Conservation (phyloP, 225 moss, liverwort and hornwort species). For the Pseudisothecium myosuroides region DNA sequence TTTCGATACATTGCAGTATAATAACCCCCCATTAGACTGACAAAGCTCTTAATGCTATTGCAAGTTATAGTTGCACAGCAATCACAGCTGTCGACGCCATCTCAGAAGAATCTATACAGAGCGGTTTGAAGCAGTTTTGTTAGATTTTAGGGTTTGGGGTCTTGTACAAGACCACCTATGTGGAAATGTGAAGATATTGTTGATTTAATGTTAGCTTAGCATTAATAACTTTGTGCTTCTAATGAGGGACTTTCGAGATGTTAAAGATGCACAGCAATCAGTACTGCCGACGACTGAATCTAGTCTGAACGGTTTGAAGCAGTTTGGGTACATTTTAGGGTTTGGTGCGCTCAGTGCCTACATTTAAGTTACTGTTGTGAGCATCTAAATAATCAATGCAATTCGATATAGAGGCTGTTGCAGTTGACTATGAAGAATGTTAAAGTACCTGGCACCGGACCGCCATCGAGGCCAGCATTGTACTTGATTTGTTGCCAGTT, state of each 20-base stretch:
- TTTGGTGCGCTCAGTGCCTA: neutral
- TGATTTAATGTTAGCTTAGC: neutral
- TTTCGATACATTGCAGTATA: neutral
- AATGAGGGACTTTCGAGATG: neutral
- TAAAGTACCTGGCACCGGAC: constrained; percentile 32
- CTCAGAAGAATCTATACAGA: neutral
- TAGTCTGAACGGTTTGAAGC: neutral
- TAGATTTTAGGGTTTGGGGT: neutral
- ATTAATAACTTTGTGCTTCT: neutral
- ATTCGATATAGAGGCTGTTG: neutral
- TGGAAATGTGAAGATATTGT: neutral
- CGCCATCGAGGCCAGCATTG: constrained; percentile 57
- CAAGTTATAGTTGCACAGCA: neutral
- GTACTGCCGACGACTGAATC: neutral
- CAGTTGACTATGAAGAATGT: neutral
- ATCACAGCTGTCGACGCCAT: neutral
- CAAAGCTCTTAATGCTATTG: neutral
- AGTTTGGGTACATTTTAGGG: neutral
- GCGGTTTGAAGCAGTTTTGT: neutral
- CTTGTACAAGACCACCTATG: neutral
- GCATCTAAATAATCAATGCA: neutral
- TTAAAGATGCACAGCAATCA: neutral
- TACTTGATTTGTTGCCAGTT: constrained; percentile 89
- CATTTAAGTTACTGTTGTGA: neutral
- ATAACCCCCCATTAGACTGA: neutral